phyloP scores from a whole-genome alignment of 164 flowering plant genomes.

The Tetrastigma voinierianum region DNA sequence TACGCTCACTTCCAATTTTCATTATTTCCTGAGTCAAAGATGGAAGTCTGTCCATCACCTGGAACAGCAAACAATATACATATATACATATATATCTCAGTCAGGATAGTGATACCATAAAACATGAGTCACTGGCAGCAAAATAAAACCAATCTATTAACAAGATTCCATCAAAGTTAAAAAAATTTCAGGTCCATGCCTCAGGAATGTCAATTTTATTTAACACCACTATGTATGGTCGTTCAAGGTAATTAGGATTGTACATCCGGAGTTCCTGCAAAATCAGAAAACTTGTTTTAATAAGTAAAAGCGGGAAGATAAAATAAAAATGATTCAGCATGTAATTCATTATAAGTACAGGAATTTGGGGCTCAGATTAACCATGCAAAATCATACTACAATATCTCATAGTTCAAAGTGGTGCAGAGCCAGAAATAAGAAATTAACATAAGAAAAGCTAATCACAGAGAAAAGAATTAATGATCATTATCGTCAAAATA shows the following conservation, averaged over 20 bases:
- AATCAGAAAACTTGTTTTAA: slow-evolving; percentile 3
- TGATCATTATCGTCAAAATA: too few relatives aligned
- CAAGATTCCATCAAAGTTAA: background rate
- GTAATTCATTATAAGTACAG: background rate
- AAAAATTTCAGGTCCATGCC: slow-evolving; percentile 38
- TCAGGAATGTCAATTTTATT: slow-evolving; percentile 91
- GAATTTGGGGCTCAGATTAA: too few relatives aligned
- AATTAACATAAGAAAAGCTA: too few relatives aligned
- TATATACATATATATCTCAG: background rate
- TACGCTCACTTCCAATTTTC: slow-evolving; percentile 50
- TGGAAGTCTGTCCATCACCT: slow-evolving; percentile 72
- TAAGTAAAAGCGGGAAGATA: too few relatives aligned
- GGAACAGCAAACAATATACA: slow-evolving; percentile 10
- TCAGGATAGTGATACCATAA: too few relatives aligned
- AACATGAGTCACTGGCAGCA: too few relatives aligned
- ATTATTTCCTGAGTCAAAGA: slow-evolving; percentile 63
- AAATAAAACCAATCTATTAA: background rate
- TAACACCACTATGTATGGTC: slow-evolving; percentile 86
- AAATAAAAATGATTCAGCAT: background rate
- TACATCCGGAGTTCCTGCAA: slow-evolving; percentile 95
- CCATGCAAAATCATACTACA: too few relatives aligned
- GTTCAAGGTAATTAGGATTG: slow-evolving; percentile 88
- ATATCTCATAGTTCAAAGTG: too few relatives aligned
- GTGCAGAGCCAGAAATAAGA: too few relatives aligned
- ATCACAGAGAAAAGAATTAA: too few relatives aligned